Percentiles rank a stretch among this genome's conserved stretches.
phyloP scores from a whole-genome alignment of 1,139 yeast genomes.

The Debaryomycetaceae sp. region DNA sequence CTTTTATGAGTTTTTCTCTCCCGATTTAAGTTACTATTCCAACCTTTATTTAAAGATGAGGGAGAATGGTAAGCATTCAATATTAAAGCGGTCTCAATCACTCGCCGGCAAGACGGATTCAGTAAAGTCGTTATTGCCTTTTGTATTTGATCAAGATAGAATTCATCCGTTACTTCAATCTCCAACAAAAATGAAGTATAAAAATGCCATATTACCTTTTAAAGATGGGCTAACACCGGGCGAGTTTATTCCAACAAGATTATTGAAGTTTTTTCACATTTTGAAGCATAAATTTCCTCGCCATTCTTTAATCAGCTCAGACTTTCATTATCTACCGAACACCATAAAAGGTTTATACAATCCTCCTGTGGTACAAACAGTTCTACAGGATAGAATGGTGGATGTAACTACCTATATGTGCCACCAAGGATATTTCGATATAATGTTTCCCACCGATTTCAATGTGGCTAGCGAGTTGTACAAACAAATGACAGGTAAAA shows the following conservation, averaged over 20 bases:
- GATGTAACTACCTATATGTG: slow-evolving; percentile 76
- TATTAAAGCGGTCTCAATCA: slow-evolving; percentile 21
- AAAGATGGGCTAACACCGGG: slow-evolving; percentile 69
- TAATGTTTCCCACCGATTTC: slow-evolving; percentile 85
- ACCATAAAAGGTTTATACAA: slow-evolving; percentile 60
- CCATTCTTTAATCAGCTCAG: slow-evolving; percentile 70
- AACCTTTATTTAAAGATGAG: slow-evolving; percentile 53
- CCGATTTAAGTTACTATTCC: slow-evolving; percentile 64
- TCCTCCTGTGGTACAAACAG: slow-evolving; percentile 83
- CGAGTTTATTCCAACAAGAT: slow-evolving; percentile 78
- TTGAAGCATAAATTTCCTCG: slow-evolving; percentile 68
- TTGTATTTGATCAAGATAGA: slow-evolving; percentile 24
- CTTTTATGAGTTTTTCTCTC: slow-evolving; percentile 70
- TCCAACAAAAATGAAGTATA: slow-evolving; percentile 23
- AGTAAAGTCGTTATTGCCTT: slow-evolving; percentile 30
- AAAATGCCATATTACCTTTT: slow-evolving; percentile 49
- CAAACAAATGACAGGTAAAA: slow-evolving; percentile 60
- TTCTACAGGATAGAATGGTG: slow-evolving; percentile 63
- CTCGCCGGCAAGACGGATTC: slow-evolving; percentile 20
- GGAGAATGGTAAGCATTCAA: slow-evolving; percentile 41
- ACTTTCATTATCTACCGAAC: slow-evolving; percentile 65
- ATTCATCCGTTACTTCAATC: slow-evolving; percentile 45
- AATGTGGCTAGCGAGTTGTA: slow-evolving; percentile 60
- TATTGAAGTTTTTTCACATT: slow-evolving; percentile 63
- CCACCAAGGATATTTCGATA: slow-evolving; percentile 80